Evolutionary conservation across 2,329 filamentous ascomycete species (phyloP).

Genomic region (Epichloe baconii): DNA sequence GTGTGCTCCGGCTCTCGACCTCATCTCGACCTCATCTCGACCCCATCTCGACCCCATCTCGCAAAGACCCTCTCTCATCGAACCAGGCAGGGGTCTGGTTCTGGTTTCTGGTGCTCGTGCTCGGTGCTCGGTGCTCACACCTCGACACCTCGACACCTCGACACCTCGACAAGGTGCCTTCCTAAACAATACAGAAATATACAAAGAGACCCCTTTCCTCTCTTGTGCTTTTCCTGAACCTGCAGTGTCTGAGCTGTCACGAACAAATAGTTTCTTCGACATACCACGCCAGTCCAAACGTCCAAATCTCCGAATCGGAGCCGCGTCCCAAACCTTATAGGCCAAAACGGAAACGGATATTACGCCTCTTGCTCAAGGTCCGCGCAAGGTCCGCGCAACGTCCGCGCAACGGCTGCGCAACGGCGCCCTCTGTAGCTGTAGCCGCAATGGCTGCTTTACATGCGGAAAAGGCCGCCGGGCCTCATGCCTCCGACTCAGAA

Average conservation of each 20-base stretch:
- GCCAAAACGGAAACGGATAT: background rate
- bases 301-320: background rate
- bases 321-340: background rate
- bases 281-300: background rate
- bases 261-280: background rate
- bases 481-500: conserved; percentile 1
- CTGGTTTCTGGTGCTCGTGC: no score
- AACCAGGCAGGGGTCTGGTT: background rate
- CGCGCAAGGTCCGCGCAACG: background rate
- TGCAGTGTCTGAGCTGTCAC: background rate
- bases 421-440: background rate
- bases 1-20: background rate
- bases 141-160: background rate
- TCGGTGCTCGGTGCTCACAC: no score
- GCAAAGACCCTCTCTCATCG: no score
- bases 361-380: background rate
- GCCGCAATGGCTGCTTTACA: conserved; percentile 3
- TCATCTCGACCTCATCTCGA: background rate
- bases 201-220: no score
- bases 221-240: background rate
- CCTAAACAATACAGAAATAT: background rate
- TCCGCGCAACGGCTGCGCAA: background rate
- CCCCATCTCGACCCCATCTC: background rate
- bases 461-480: conserved; percentile 1
- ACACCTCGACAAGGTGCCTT: background rate